These are phyloP conservation scores for Thozetella sp. DNA, from an alignment of 495 filamentous ascomycete genomes.

Conservation along the genomic window DNA sequence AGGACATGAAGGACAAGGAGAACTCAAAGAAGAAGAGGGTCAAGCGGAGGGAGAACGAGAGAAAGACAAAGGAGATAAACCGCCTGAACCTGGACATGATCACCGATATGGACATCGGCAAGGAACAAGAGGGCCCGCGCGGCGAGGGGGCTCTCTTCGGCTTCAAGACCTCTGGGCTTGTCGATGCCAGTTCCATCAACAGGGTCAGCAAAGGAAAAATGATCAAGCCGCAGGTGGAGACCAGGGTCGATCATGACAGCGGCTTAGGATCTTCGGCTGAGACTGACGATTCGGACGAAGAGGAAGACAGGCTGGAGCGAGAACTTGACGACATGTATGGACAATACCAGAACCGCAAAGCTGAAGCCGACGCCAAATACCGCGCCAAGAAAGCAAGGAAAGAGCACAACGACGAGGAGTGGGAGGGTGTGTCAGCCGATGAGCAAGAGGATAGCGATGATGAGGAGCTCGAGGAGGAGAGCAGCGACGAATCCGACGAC, in stretches of 20 bases:
- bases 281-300: constrained; percentile 69
- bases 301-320: constrained; percentile 77
- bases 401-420: constrained; percentile 83
- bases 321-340: constrained; percentile 88
- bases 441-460: constrained; percentile 60
- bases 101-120: constrained; percentile 91
- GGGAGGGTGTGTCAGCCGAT: constrained; percentile 83
- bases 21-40: constrained; percentile 75
- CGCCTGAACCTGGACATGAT: constrained; percentile 98
- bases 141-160: constrained; percentile 83
- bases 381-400: constrained; percentile 85
- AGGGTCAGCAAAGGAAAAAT: constrained; percentile 80
- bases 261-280: constrained; percentile 56
- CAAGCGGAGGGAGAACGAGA: constrained; percentile 81
- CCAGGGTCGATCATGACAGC: constrained; percentile 60
- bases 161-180: constrained; percentile 64
- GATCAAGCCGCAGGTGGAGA: constrained; percentile 48
- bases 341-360: constrained; percentile 78
- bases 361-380: constrained; percentile 79
- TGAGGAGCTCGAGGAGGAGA: constrained; percentile 53
- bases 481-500: constrained; percentile 55
- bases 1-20: constrained; percentile 78
- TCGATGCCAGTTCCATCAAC: constrained; percentile 69
- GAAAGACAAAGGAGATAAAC: constrained; percentile 85
- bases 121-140: constrained; percentile 80